Percentiles rank a stretch among this genome's conserved stretches.
Conservation (phyloP, 2,329 filamentous ascomycete species). For the Xylariomycetidae sp. region DNA sequence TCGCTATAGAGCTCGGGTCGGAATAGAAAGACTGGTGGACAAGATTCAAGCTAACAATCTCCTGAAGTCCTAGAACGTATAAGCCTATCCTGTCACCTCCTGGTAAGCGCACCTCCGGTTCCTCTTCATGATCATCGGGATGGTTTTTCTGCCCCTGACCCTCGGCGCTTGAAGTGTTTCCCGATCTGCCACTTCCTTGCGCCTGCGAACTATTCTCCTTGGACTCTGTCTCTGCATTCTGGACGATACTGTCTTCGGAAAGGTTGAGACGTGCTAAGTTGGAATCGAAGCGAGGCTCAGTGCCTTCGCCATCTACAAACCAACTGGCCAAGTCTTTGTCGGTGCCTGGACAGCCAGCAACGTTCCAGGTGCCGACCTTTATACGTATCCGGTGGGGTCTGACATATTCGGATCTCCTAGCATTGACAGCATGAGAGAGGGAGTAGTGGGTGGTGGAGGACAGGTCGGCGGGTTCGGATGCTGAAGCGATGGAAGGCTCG, state of each 20-base stretch:
- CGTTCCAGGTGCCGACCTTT: conserved; percentile 95
- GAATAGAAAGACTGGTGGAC: conserved; percentile 74
- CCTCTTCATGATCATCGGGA: conserved; percentile 37
- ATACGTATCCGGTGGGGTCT: conserved; percentile 70
- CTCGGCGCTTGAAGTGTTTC: conserved; percentile 9
- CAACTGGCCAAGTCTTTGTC: conserved; percentile 84
- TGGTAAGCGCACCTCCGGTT: conserved; percentile 40
- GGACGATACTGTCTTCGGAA: conserved; percentile 33
- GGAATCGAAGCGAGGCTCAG: conserved; percentile 61
- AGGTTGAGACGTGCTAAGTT: conserved; percentile 52
- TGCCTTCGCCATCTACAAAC: conserved; percentile 76
- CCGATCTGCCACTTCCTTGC: conserved; percentile 10
- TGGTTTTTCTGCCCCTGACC: conserved; percentile 16
- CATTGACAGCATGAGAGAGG: conserved; percentile 62
- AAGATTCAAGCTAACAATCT: conserved; percentile 81
- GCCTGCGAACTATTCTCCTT: conserved; percentile 11
- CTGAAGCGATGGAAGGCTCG: conserved; percentile 28
- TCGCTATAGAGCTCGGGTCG: conserved; percentile 65
- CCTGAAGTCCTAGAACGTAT: conserved; percentile 87
- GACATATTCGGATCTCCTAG: conserved; percentile 74
- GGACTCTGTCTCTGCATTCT: conserved; percentile 8
- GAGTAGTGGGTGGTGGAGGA: conserved; percentile 47
- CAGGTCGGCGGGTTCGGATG: conserved; percentile 40
- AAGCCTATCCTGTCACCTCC: conserved; percentile 71
- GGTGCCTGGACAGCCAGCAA: conserved; percentile 76